Percentiles rank a stretch among this genome's conserved stretches.
Conservation (phyloP, 805 yeast species). For the Sugiyamaella qingdaonensis region DNA sequence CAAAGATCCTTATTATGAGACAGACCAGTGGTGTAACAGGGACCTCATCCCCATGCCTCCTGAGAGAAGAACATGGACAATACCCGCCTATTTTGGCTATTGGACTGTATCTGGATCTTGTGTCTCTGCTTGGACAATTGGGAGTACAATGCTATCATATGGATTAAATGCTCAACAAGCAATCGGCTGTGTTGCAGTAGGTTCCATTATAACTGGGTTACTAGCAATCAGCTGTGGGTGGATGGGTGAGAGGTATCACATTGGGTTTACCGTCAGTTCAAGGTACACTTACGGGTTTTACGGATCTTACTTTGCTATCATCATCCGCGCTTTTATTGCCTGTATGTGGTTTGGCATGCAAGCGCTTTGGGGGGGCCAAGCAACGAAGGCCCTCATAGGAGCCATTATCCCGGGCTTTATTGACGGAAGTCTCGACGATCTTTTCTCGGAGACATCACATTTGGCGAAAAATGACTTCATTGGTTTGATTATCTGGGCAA, state of each 20-base stretch:
- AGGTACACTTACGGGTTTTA: conserved; percentile 45
- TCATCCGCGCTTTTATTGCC: conserved; percentile 42
- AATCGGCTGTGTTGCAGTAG: neutral
- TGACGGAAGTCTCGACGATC: conserved; percentile 33
- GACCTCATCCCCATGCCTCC: neutral
- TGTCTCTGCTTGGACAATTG: neutral
- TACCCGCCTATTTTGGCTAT: neutral
- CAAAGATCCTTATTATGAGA: neutral
- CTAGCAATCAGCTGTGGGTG: neutral
- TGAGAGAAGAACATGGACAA: neutral
- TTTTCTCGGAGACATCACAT: conserved; percentile 36
- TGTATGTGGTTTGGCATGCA: conserved; percentile 46
- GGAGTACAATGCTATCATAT: neutral
- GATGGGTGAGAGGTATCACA: conserved; percentile 36
- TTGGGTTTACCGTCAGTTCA: conserved; percentile 45
- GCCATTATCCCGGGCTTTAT: conserved; percentile 35
- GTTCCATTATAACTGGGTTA: neutral
- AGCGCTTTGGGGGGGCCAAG: conserved; percentile 44
- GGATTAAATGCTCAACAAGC: neutral
- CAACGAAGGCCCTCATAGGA: conserved; percentile 25
- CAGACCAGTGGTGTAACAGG: neutral
- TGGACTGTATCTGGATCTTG: neutral
- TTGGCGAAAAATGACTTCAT: conserved; percentile 36
- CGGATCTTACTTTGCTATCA: conserved; percentile 42
- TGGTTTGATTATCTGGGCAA: conserved; percentile 38